A percentile compares a stretch with the other conserved stretches of the same genome.
Evolutionary conservation across 805 yeast species (phyloP).

Genomic region (Kuraishia floccosa): DNA sequence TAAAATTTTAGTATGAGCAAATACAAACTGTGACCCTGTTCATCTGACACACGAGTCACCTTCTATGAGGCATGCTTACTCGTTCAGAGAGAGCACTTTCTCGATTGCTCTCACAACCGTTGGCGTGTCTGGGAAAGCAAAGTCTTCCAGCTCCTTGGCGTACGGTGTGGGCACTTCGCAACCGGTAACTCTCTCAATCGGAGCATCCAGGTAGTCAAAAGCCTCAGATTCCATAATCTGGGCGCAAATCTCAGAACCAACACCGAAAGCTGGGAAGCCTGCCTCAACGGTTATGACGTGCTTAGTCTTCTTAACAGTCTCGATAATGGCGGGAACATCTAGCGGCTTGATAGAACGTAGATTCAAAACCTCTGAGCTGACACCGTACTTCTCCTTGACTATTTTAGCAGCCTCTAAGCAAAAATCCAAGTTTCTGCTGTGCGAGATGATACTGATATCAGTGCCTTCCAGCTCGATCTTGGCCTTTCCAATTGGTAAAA

Average conservation of each 20-base stretch:
- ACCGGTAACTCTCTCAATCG: slow-evolving; percentile 97
- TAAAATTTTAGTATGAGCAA: background rate
- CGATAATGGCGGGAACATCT: slow-evolving; percentile 77
- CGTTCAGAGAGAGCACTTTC: slow-evolving; percentile 54
- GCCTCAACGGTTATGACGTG: slow-evolving; percentile 95
- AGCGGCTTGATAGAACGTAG: slow-evolving; percentile 95
- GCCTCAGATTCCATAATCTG: slow-evolving; percentile 98
- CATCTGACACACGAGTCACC: too few relatives aligned
- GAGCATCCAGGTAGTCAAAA: slow-evolving; percentile 96
- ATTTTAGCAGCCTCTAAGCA: slow-evolving; percentile 85
- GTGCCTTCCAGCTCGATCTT: slow-evolving; percentile 90
- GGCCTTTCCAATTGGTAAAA: slow-evolving; percentile 90
- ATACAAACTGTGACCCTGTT: too few relatives aligned
- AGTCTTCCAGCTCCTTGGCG: slow-evolving; percentile 90
- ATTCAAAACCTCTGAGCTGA: slow-evolving; percentile 88
- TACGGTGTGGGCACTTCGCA: slow-evolving; percentile 99
- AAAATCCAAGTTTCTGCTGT: slow-evolving; percentile 82
- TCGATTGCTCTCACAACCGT: slow-evolving; percentile 79
- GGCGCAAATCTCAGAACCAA: slow-evolving; percentile 96
- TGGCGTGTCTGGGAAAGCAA: slow-evolving; percentile 96
- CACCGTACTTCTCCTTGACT: slow-evolving; percentile 75
- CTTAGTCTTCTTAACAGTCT: slow-evolving; percentile 91
- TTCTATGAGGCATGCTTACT: too few relatives aligned
- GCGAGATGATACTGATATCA: slow-evolving; percentile 82
- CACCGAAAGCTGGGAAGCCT: slow-evolving; percentile 97